phyloP scores from a whole-genome alignment of 495 filamentous ascomycete species.

The Beverwykella pulmonaria region DNA sequence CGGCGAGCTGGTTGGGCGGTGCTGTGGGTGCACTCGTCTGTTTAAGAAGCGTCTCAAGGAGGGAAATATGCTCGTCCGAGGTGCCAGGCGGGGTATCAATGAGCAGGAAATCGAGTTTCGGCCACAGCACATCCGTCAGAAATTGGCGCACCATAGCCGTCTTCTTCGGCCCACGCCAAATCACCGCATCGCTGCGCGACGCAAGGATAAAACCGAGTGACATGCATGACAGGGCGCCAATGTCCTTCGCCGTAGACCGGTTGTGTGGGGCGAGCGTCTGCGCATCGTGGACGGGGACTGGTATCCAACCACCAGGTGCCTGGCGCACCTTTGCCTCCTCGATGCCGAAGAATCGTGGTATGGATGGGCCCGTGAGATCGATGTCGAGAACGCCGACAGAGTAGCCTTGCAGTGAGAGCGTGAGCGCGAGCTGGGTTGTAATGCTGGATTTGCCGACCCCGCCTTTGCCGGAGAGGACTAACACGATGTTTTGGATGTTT shows the following conservation, averaged over 20 bases:
- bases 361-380: constrained; percentile 93
- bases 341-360: constrained; percentile 88
- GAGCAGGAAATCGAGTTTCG: constrained; percentile 79
- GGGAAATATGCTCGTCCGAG: constrained; percentile 94
- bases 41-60: constrained; percentile 79
- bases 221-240: constrained; percentile 82
- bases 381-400: constrained; percentile 94
- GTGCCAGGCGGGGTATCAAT: constrained; percentile 97
- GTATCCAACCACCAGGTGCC: constrained; percentile 84
- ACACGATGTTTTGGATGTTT: constrained; percentile 48
- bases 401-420: constrained; percentile 79
- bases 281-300: constrained; percentile 72
- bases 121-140: constrained; percentile 90
- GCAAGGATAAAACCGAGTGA: constrained; percentile 89
- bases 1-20: constrained; percentile 57
- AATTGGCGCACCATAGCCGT: constrained; percentile 99
- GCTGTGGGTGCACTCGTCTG: constrained; percentile 44
- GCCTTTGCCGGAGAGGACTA: constrained; percentile 92
- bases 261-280: constrained; percentile 38
- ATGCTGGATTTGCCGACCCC: constrained; percentile 97
- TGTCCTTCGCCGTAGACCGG: constrained; percentile 21
- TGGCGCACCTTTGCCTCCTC: constrained; percentile 89
- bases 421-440: constrained; percentile 91
- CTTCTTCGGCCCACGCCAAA: constrained; percentile 98
- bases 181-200: constrained; percentile 81